Evolutionary conservation across 108 stramenopile species (phyloP).

Genomic region (Nitzschia inconspicua): DNA sequence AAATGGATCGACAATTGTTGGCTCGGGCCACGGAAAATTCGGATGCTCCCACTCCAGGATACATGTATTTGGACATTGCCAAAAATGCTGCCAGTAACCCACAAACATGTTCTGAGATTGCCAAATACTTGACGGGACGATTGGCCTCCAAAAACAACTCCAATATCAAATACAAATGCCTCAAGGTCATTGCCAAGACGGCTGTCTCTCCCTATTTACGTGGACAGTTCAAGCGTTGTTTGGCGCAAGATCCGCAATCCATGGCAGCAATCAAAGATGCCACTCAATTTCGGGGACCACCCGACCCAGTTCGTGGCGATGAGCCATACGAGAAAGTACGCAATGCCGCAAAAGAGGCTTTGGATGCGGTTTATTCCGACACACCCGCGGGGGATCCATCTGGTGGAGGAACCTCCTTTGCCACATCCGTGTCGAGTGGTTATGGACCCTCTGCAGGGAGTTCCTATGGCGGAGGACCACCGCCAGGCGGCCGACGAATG

Average conservation of each 20-base stretch:
- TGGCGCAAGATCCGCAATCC: conserved; percentile 67
- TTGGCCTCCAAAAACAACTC: conserved; percentile 79
- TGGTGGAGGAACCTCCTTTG: conserved; percentile 8
- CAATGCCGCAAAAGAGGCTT: conserved; percentile 91
- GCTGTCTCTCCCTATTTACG: conserved; percentile 42
- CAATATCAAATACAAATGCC: conserved; percentile 89
- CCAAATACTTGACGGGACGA: conserved; percentile 64
- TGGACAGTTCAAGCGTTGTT: conserved; percentile 87
- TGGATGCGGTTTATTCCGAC: conserved; percentile 91
- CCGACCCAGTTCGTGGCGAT: conserved; percentile 95
- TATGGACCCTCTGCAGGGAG: conserved; percentile 20
- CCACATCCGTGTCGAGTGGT: conserved; percentile 26
- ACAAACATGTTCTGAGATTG: conserved; percentile 70
- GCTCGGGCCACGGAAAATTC: conserved; percentile 84
- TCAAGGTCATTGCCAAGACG: conserved; percentile 77
- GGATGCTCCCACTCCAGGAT: conserved; percentile 94
- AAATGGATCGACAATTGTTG: conserved; percentile 63
- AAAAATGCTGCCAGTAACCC: conserved; percentile 81
- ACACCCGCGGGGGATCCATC: conserved; percentile 28
- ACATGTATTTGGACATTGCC: conserved; percentile 96
- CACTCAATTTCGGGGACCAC: conserved; percentile 80
- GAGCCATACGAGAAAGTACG: conserved; percentile 86
- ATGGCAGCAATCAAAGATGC: conserved; percentile 86
- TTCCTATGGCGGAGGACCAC: conserved; percentile 13
- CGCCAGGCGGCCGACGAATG: conserved; percentile 47